phyloP scores from a whole-genome alignment of 345 rosid genomes.

The Dipteronia dyeriana region DNA sequence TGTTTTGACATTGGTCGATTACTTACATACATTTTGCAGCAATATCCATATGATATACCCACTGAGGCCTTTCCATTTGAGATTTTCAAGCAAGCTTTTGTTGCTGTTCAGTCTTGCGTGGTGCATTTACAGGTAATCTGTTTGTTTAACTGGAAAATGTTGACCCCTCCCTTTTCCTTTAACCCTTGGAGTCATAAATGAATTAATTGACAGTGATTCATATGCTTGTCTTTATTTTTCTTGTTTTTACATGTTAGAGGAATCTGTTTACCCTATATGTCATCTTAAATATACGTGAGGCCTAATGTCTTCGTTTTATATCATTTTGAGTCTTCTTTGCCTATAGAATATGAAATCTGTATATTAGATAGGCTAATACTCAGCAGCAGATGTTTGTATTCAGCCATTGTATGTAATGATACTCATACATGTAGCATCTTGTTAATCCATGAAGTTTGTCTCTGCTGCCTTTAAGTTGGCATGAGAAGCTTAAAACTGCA shows the following conservation, averaged over 20 bases:
- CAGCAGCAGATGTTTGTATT: not conserved
- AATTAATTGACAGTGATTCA: not conserved
- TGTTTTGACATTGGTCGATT: slow-evolving; percentile 15
- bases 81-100: slow-evolving; percentile 96
- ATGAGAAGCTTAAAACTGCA: not conserved
- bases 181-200: not conserved
- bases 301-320: not conserved
- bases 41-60: slow-evolving; percentile 96
- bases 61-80: slow-evolving; percentile 93
- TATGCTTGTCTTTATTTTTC: not conserved
- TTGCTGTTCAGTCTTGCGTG: slow-evolving; percentile 95
- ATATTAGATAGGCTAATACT: not conserved
- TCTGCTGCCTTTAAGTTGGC: not conserved
- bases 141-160: slow-evolving; percentile 1
- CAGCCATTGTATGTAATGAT: not conserved
- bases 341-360: not conserved
- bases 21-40: slow-evolving; percentile 53
- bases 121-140: slow-evolving; percentile 85
- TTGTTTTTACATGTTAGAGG: slow-evolving; percentile 5
- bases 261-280: not conserved
- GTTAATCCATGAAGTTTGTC: not conserved
- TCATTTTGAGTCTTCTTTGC: not conserved
- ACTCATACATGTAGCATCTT: not conserved
- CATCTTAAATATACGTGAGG: not conserved
- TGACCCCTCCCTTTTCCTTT: not conserved